Conservation (phyloP, 768 basidiomycete genomes). For the Boletus coccyginus region DNA sequence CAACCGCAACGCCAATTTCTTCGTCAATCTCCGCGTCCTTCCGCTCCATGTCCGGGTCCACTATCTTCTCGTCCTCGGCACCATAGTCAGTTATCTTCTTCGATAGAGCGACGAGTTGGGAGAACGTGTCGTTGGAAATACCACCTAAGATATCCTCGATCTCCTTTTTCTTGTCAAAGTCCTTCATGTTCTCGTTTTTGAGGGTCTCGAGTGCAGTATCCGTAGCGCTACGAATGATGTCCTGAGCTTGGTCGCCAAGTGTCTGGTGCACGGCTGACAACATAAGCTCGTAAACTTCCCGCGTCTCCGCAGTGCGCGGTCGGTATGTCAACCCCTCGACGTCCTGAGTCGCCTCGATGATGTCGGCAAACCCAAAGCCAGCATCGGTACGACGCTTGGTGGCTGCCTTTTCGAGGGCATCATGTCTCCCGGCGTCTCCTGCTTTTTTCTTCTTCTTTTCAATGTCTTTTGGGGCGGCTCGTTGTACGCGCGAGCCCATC, state of each 20-base stretch:
- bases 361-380: conserved; percentile 80
- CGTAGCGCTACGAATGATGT: conserved; percentile 94
- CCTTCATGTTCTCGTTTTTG: conserved; percentile 86
- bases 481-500: conserved; percentile 90
- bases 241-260: conserved; percentile 94
- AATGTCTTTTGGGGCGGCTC: conserved; percentile 81
- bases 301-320: conserved; percentile 90
- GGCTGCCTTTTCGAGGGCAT: conserved; percentile 53
- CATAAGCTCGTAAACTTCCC: conserved; percentile 92
- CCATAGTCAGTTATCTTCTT: conserved; percentile 98
- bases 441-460: conserved; percentile 95
- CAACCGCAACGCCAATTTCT: conserved; percentile 95
- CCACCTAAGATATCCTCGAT: conserved; percentile 72
- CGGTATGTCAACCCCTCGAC: conserved; percentile 92
- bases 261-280: conserved; percentile 76
- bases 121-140: conserved; percentile 71
- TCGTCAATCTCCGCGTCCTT: conserved; percentile 92
- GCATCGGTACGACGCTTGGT: conserved; percentile 61
- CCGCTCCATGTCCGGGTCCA: conserved; percentile 75
- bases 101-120: conserved; percentile 75
- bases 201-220: conserved; percentile 85
- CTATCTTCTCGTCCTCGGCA: conserved; percentile 77
- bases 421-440: conserved; percentile 46
- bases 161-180: conserved; percentile 97
- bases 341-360: conserved; percentile 91